Conservation (phyloP, 2,329 filamentous ascomycete genomes). For the Microsporum audouinii region DNA sequence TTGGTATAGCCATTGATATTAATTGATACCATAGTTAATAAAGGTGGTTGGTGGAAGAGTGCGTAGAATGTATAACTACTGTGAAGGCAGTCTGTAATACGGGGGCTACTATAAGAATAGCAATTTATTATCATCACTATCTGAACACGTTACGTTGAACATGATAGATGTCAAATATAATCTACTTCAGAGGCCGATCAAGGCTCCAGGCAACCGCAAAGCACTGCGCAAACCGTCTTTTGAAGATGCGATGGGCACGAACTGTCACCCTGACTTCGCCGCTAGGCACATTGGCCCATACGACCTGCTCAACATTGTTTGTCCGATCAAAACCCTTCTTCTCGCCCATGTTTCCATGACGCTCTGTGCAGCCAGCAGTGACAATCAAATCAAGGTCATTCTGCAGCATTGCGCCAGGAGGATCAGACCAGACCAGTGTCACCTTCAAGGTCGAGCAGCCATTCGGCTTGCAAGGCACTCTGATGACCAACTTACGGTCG, state of each 20-base stretch:
- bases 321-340: constrained; percentile 11
- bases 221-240: constrained; percentile 8
- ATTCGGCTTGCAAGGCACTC: constrained; percentile 4
- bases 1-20: background rate
- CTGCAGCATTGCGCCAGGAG: constrained; percentile 12
- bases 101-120: too few relatives aligned
- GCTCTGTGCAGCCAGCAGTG: constrained; percentile 11
- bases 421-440: constrained; percentile 17
- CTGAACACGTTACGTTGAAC: too few relatives aligned
- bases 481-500: constrained; percentile 7
- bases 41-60: too few relatives aligned
- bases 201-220: constrained; percentile 14
- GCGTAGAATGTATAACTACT: too few relatives aligned
- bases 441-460: constrained; percentile 11
- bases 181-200: constrained; percentile 9
- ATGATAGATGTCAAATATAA: background rate
- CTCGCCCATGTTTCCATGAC: constrained; percentile 15
- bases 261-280: constrained; percentile 7
- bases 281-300: constrained; percentile 12
- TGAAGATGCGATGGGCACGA: constrained; percentile 8
- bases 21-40: too few relatives aligned
- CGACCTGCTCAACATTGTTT: constrained; percentile 19
- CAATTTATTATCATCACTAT: too few relatives aligned
- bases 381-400: constrained; percentile 17
- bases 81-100: too few relatives aligned